These are phyloP conservation scores for Citrullus amarus DNA, from an alignment of 306 rosid genomes.

Conservation along the genomic window DNA sequence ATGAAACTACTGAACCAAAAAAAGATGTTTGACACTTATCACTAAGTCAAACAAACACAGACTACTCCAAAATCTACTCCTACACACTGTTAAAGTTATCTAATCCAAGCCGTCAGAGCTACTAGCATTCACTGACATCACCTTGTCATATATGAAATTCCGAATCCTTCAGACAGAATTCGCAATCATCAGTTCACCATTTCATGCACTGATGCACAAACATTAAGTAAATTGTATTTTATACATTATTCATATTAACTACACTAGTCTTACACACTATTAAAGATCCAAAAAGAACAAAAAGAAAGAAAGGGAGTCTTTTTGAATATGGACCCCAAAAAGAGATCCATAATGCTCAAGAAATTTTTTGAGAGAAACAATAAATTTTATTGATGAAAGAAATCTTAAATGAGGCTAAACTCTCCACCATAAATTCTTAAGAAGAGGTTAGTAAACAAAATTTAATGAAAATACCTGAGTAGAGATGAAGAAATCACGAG, in stretches of 20 bases:
- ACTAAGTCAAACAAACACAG: background rate
- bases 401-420: background rate
- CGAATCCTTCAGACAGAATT: background rate
- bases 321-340: background rate
- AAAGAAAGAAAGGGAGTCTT: too few relatives aligned
- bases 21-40: background rate
- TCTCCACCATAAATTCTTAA: background rate
- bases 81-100: background rate
- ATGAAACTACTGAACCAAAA: background rate
- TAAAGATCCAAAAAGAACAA: too few relatives aligned
- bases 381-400: too few relatives aligned
- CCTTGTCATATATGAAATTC: background rate
- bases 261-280: too few relatives aligned
- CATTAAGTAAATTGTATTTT: background rate
- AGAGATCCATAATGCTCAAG: background rate
- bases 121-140: background rate
- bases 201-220: background rate
- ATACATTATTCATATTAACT: background rate
- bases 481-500: constrained; percentile 86
- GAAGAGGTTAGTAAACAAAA: background rate
- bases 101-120: background rate
- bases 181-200: background rate
- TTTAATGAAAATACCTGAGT: constrained; percentile 46
- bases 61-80: background rate
- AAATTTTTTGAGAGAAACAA: background rate